Evolutionary conservation across 139 green algal species (phyloP).

Genomic region (Coccomyxa sp.): DNA sequence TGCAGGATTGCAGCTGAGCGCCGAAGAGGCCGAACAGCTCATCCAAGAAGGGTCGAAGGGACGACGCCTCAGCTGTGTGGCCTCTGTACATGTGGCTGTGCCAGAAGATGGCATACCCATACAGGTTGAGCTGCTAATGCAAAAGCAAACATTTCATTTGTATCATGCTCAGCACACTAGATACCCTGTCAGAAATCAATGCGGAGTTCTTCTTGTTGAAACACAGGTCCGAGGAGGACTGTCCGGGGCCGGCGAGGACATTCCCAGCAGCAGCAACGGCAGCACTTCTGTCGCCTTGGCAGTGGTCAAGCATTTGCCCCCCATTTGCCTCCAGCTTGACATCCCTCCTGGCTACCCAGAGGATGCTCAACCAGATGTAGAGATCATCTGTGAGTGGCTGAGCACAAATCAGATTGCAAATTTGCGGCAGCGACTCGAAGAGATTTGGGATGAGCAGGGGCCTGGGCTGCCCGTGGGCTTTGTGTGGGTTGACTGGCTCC

Average conservation of each 20-base stretch:
- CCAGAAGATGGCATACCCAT: not conserved
- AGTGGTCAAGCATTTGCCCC: not conserved
- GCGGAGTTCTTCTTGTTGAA: too few species aligned
- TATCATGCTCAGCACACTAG: too few species aligned
- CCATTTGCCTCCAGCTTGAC: not conserved
- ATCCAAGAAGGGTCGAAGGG: not conserved
- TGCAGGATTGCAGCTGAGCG: too few species aligned
- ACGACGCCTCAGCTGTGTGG: not conserved
- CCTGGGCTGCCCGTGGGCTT: constrained; percentile 31
- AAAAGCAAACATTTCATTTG: too few species aligned
- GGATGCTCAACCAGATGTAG: not conserved
- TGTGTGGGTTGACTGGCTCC: constrained; percentile 50
- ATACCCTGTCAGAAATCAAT: too few species aligned
- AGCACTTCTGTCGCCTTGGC: not conserved
- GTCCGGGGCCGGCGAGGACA: not conserved
- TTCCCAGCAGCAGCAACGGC: not conserved
- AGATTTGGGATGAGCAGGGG: constrained; percentile 6
- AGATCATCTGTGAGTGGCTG: not conserved
- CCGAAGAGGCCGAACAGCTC: not conserved
- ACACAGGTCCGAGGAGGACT: too few species aligned
- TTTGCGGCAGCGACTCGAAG: not conserved
- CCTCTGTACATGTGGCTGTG: not conserved
- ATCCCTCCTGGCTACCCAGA: not conserved
- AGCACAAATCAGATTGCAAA: not conserved
- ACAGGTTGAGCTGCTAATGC: not conserved